Conservation (phyloP, 2,329 filamentous ascomycete species). For the Anisogramma anomala region DNA sequence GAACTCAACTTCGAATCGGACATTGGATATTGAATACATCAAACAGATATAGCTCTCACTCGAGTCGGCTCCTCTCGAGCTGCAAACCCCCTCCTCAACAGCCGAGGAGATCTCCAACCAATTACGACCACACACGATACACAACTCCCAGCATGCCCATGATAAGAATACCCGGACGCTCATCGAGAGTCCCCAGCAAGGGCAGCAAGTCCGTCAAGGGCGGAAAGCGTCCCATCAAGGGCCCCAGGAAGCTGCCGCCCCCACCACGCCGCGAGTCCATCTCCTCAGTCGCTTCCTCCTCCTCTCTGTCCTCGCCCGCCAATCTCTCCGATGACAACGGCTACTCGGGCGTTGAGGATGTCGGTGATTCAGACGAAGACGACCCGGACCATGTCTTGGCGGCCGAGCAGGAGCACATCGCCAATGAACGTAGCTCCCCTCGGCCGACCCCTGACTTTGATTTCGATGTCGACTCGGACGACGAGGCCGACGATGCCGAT, state of each 20-base stretch:
- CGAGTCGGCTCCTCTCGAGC: conserved; percentile 1
- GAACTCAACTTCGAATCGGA: no score
- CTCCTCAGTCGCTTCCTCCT: conserved; percentile 40
- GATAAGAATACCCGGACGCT: conserved; percentile 10
- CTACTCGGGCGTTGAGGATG: conserved; percentile 67
- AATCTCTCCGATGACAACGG: conserved; percentile 56
- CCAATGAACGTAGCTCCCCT: conserved; percentile 35
- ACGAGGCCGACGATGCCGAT: conserved; percentile 27
- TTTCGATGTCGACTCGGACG: conserved; percentile 22
- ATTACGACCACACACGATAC: neutral
- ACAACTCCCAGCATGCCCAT: conserved; percentile 4
- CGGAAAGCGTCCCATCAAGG: conserved; percentile 9
- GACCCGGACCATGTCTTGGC: conserved; percentile 69
- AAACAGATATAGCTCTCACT: neutral
- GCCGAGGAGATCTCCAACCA: neutral
- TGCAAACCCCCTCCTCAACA: neutral
- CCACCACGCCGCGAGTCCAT: conserved; percentile 39
- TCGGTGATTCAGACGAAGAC: conserved; percentile 65
- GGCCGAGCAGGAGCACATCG: conserved; percentile 66
- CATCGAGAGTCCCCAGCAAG: conserved; percentile 4
- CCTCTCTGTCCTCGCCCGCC: conserved; percentile 43
- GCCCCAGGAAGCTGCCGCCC: conserved; percentile 8
- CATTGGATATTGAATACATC: no score
- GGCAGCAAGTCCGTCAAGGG: conserved; percentile 15
- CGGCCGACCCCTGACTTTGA: conserved; percentile 30